Conservation (phyloP, 1,284 basidiomycete species). For the Vanrija humicola region DNA sequence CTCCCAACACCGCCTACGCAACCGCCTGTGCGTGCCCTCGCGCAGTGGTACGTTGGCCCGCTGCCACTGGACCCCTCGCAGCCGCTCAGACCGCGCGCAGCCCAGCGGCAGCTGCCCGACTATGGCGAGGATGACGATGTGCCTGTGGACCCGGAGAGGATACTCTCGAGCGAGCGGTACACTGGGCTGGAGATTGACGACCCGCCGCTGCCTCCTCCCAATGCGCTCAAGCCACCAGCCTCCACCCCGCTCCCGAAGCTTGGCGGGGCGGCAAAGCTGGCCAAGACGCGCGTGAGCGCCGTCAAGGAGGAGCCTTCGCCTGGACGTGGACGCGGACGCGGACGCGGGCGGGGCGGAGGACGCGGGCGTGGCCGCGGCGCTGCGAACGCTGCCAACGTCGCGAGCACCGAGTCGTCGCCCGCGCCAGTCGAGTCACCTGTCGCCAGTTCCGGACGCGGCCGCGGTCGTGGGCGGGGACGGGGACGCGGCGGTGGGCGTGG, state of each 20-base stretch:
- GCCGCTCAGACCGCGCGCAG: constrained; percentile 11
- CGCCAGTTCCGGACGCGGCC: too few relatives aligned
- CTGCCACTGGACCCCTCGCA: not conserved
- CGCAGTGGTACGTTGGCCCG: not conserved
- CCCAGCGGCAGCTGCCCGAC: constrained; percentile 17
- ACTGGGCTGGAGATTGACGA: too few relatives aligned
- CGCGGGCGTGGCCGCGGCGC: not conserved
- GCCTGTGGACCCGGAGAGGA: too few relatives aligned
- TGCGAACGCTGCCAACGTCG: not conserved
- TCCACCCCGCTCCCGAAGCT: constrained; percentile 63
- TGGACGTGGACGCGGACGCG: too few relatives aligned
- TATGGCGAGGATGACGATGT: constrained; percentile 4
- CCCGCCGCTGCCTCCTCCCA: too few relatives aligned
- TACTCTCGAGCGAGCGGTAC: too few relatives aligned
- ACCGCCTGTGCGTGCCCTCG: not conserved
- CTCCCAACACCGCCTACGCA: constrained; percentile 11
- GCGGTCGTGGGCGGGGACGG: not conserved
- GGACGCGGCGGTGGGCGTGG: not conserved
- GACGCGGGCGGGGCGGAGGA: too few relatives aligned
- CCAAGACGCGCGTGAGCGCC: not conserved
- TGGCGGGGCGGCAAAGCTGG: constrained; percentile 54
- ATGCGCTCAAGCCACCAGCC: too few relatives aligned
- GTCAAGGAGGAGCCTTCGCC: not conserved
- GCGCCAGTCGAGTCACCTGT: not conserved
- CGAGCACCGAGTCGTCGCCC: too few relatives aligned